phyloP scores from a whole-genome alignment of 1,284 basidiomycete genomes.

The Tremellales sp. region DNA sequence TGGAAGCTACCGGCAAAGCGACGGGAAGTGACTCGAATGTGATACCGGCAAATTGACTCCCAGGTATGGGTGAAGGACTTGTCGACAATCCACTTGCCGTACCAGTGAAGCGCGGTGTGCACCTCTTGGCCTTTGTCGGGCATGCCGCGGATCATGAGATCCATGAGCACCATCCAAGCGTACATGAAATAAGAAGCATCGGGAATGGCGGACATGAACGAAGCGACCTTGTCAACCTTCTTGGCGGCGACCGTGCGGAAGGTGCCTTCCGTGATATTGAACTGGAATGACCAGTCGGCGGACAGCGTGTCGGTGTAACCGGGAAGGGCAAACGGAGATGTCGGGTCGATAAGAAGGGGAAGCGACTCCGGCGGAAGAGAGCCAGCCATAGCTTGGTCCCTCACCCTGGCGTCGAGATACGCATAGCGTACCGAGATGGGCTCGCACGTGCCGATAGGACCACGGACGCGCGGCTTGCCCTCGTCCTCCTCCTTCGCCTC shows the following conservation, averaged over 20 bases:
- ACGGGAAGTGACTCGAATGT: background rate
- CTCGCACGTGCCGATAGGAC: background rate
- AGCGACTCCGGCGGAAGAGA: background rate
- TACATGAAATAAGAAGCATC: background rate
- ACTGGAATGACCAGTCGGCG: background rate
- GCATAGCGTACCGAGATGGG: background rate
- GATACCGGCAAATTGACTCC: conserved; percentile 5
- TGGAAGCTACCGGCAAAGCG: conserved; percentile 8
- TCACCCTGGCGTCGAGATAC: background rate
- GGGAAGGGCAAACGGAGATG: background rate
- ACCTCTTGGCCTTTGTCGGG: background rate
- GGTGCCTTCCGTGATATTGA: background rate
- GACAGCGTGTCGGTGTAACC: background rate
- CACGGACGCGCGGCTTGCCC: background rate
- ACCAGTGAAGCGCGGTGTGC: background rate
- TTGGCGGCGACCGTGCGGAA: too few species aligned
- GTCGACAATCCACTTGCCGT: background rate
- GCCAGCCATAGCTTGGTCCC: background rate
- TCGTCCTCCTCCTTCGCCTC: background rate
- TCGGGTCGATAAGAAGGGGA: background rate
- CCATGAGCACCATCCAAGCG: background rate
- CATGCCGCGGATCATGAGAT: background rate
- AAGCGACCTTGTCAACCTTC: background rate
- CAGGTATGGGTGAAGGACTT: conserved; percentile 1
- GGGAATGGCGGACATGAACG: background rate